Conservation (phyloP, 1,284 basidiomycete species). For the Mycosarcoma mackinlayi region DNA sequence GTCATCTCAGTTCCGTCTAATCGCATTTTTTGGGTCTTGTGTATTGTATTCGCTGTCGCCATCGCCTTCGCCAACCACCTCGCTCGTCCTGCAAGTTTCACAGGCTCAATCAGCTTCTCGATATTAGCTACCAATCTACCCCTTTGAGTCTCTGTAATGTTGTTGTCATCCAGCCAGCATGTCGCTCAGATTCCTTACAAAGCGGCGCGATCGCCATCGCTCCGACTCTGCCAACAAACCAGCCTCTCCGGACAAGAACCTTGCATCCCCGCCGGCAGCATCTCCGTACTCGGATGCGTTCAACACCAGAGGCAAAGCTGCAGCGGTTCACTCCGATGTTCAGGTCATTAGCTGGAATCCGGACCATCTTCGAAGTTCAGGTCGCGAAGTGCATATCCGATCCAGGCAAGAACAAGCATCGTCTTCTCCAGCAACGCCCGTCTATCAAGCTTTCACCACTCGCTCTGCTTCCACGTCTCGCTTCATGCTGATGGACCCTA, state of each 20-base stretch:
- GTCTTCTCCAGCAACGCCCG: background rate
- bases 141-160: conserved; percentile 1
- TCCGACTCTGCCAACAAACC: background rate
- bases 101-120: no score
- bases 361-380: background rate
- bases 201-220: conserved; percentile 28
- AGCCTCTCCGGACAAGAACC: background rate
- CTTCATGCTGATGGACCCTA: background rate
- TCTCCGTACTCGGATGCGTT: background rate
- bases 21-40: no score
- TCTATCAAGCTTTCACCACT: conserved; percentile 14
- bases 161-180: background rate
- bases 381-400: conserved; percentile 14
- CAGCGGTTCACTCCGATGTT: conserved; percentile 12
- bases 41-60: background rate
- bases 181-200: conserved; percentile 35
- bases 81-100: no score
- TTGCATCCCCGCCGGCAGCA: background rate
- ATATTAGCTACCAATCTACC: background rate
- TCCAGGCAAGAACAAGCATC: background rate
- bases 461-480: background rate
- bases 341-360: conserved; percentile 38
- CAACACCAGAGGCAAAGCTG: conserved; percentile 2
- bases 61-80: background rate
- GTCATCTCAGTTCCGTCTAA: no score